These are phyloP conservation scores for Acrodontium crateriforme DNA, from an alignment of 2,329 filamentous ascomycete genomes.

Conservation along the genomic window DNA sequence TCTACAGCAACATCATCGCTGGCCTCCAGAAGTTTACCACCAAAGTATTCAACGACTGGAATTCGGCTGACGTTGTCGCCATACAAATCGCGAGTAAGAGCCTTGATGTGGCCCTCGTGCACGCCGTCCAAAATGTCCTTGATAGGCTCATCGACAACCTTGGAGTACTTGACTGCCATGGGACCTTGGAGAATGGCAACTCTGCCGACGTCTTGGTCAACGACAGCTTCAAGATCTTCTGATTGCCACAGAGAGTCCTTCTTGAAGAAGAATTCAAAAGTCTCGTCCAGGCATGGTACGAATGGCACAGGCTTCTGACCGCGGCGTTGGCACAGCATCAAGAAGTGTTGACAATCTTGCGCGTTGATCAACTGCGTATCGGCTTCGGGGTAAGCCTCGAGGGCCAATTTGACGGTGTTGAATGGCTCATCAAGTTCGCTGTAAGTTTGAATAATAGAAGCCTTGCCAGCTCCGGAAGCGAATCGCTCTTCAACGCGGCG, in stretches of 20 bases:
- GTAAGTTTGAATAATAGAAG: slow-evolving; percentile 80
- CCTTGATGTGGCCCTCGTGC: slow-evolving; percentile 74
- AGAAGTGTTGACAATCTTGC: slow-evolving; percentile 94
- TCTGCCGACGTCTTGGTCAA: slow-evolving; percentile 87
- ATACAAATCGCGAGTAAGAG: slow-evolving; percentile 69
- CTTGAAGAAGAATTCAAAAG: slow-evolving; percentile 99
- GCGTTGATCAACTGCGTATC: slow-evolving; percentile 90
- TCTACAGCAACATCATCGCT: slow-evolving; percentile 67
- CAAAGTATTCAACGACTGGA: slow-evolving; percentile 87
- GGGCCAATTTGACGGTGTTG: slow-evolving; percentile 60
- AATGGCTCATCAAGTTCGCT: slow-evolving; percentile 76
- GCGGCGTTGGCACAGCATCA: slow-evolving; percentile 79
- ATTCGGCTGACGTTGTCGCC: slow-evolving; percentile 57
- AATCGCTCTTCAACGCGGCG: slow-evolving; percentile 95
- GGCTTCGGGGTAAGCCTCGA: slow-evolving; percentile 73
- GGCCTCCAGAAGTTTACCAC: slow-evolving; percentile 64
- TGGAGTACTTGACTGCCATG: slow-evolving; percentile 82
- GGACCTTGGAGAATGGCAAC: slow-evolving; percentile 95
- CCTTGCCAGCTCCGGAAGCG: slow-evolving; percentile 53
- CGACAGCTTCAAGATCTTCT: slow-evolving; percentile 89
- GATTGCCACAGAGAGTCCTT: slow-evolving; percentile 99
- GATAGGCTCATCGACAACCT: slow-evolving; percentile 78
- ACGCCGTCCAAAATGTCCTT: slow-evolving; percentile 88
- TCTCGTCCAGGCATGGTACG: slow-evolving; percentile 87
- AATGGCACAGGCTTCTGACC: slow-evolving; percentile 96